Base-by-base conservation (phyloP, 331 rosid species). In the Ulmus americana region DNA sequence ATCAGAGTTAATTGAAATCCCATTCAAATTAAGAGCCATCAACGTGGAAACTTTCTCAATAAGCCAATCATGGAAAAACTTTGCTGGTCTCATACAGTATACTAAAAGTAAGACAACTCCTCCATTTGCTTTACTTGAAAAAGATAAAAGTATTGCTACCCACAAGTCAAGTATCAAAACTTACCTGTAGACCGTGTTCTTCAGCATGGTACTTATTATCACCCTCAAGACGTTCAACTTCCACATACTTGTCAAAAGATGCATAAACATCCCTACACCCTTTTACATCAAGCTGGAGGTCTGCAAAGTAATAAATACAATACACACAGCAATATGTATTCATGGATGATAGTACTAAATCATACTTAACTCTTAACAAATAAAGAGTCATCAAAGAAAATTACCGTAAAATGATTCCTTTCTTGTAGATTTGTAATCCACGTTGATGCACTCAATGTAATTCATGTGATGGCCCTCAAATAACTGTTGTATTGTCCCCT, bases 381-480 rank as follows among this genome's bases (percentile, higher is more conserved):
- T 45, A 47, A 41, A 48, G 35, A 10, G 28, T 16, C 10, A 69
- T 35, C 35, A 3, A 45, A 56, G 62, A 68, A 52, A 18, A 16
- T 45, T 87, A 94, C 99, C 99, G 80, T 94, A 94, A 78, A 87
- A 94, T 14, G 99, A 94, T 68, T 94, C 99, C 82, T 94, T 94
- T 77, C 99, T 86, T 57, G 97, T 94, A 72, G 99, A 94, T 77
- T 94, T 94, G 68, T 90, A 94, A 75, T 94, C 99, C 81, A 90
- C 99, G 67, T 94, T 94, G 75, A 94, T 87, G 87, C 99, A 94
- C 71, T 90, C 99, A 53, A 94, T 90, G 72, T 90, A 94, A 74
- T 90, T 94, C 99, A 94, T 94, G 68, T 94, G 96, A 69, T 94
- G 99, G 63, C 99, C 99, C 81, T 94, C 99, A 81, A 94, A 94